Percentiles rank a stretch among this genome's conserved stretches.
Conservation (phyloP, 108 stramenopile species). For the Aurantiochytrium sp. region DNA sequence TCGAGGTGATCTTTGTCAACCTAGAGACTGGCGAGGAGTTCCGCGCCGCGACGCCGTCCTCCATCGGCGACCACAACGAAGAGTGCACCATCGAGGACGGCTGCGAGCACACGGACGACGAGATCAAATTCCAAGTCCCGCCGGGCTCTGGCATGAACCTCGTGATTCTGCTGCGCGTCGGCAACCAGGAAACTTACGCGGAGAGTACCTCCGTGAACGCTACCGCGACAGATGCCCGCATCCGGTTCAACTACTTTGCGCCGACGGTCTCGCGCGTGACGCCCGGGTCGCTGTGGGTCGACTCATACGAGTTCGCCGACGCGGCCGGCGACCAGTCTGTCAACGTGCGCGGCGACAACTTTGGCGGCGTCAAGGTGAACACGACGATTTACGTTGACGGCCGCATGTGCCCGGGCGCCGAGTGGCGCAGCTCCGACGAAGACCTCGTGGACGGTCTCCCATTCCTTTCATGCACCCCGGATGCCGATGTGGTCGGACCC, state of each 20-base stretch:
- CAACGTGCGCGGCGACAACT: neutral
- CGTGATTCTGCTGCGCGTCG: neutral
- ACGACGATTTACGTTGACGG: neutral
- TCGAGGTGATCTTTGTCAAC: neutral
- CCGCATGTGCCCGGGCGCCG: neutral
- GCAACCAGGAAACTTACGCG: slow-evolving; percentile 12
- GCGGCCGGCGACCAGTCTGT: neutral
- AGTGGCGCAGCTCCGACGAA: slow-evolving; percentile 4
- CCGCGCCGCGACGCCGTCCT: neutral
- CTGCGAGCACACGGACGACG: neutral
- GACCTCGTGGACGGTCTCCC: neutral
- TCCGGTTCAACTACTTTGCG: neutral
- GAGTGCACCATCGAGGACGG: neutral
- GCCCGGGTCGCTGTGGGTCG: neutral
- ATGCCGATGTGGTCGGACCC: neutral
- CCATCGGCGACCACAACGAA: neutral
- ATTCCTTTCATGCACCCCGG: neutral
- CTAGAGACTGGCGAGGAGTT: neutral
- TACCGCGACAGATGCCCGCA: neutral
- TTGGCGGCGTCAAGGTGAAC: neutral
- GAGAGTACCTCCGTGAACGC: neutral
- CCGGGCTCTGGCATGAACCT: neutral
- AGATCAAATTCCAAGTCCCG: neutral
- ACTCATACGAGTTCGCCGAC: neutral
- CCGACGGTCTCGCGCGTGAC: neutral